Base-by-base conservation (phyloP, 371 early-diverging fungal species). In the Actinomortierella wolfii region DNA sequence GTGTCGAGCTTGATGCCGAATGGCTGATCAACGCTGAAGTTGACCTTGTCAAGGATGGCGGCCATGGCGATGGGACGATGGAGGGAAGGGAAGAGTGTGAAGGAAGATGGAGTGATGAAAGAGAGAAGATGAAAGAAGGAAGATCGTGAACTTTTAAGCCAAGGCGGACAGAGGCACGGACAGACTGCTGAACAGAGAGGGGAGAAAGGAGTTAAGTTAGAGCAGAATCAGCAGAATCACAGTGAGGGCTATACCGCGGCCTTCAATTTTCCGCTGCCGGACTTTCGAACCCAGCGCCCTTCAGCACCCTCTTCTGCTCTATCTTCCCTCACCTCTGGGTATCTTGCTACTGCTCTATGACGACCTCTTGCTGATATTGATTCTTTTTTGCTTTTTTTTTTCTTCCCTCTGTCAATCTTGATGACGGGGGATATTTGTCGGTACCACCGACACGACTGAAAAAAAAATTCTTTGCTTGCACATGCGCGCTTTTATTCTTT, bases 1-100 rank as follows among this genome's bases (percentile, higher is more conserved):
- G 76, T 76, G 65, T 86, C 76, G 58, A 85, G 78, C 59, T 78
- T 76, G 56, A 83, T 68, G 26, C 86, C 82, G 75, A 84, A 83
- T 29, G 83, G 82, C 54, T 79, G 80, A 61, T 83, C 83, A 53
- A 80, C 57, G 52, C 67, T 71, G 56, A 81, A 77, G 62, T 80
- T 68, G 74, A 80, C 67, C 63, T 76, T 57, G 56, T 78, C 76
- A 56, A 79, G 53, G 54, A 68, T 45, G 57, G 70, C 53, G 57
- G 74, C 59, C 54, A 69, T 66, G 63, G 69, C 65, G 21, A 56
- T 47, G 24, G 40, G 29, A 18, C 21, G 29, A 11, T 24, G 48
- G 43, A 56, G 51, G 13, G 43, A 46, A 53, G 40, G 20, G 29
- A 14, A n/a, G 51, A 24, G 18, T 51, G 51, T 24, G 44, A 25